Conservation (phyloP, 371 early-diverging fungal genomes). For the Mucor ambiguus region DNA sequence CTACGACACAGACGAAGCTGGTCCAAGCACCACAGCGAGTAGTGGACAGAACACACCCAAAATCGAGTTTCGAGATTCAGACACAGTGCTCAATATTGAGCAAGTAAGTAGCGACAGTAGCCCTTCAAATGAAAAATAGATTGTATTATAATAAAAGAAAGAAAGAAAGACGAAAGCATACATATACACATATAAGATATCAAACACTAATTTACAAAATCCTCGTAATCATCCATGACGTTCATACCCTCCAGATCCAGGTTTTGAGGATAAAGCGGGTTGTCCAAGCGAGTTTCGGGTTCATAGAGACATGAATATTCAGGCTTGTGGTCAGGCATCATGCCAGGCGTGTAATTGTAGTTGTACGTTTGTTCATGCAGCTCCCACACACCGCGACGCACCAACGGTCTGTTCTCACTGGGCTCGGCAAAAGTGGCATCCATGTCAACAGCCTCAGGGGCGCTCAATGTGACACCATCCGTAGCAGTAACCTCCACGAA, state of each 20-base stretch:
- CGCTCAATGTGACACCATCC: slow-evolving; percentile 24
- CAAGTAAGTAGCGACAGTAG: background rate
- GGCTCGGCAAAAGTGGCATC: slow-evolving; percentile 20
- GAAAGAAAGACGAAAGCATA: background rate
- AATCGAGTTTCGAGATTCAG: slow-evolving; percentile 1
- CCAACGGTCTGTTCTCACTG: slow-evolving; percentile 29
- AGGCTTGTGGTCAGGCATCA: slow-evolving; percentile 59
- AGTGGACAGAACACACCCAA: slow-evolving; percentile 14
- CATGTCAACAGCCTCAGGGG: slow-evolving; percentile 19
- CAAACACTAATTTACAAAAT: slow-evolving; percentile 32
- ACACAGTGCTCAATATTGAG: slow-evolving; percentile 1
- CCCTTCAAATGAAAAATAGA: background rate
- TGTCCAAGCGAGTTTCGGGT: slow-evolving; percentile 48
- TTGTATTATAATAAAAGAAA: background rate
- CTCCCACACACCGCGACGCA: slow-evolving; percentile 82
- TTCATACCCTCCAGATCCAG: slow-evolving; percentile 21
- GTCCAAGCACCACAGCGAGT: slow-evolving; percentile 6
- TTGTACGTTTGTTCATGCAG: slow-evolving; percentile 94
- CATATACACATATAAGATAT: background rate
- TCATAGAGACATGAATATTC: slow-evolving; percentile 77
- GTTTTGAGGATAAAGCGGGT: slow-evolving; percentile 11
- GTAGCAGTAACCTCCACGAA: slow-evolving; percentile 65
- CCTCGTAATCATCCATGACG: slow-evolving; percentile 34
- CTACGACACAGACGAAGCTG: slow-evolving; percentile 10
- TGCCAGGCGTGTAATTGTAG: slow-evolving; percentile 69